Evolutionary conservation across 2,329 filamentous ascomycete species (phyloP), one percentile per base, ranked within the genome.

Genomic region (Xylariales sp.): DNA sequence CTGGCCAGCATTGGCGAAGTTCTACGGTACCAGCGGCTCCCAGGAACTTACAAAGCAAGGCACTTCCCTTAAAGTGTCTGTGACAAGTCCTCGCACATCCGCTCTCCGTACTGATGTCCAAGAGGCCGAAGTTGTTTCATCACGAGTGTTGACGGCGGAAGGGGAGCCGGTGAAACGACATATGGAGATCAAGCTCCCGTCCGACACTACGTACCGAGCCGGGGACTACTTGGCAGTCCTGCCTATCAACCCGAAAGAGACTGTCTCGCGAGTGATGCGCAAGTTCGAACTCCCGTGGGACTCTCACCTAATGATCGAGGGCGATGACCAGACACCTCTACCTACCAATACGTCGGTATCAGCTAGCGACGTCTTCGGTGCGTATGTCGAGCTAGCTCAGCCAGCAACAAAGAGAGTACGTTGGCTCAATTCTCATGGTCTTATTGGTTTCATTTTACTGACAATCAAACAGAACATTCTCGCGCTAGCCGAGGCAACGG

Each of bases 211-310:
- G 1, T 83, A 82, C 53, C 67, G 69, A 24, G 70, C 73, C 11
- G 80, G 78, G n/a, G 80, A 83, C 51, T 82, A 83, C 50, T 66
- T 83, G 5, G 74, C 75, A 1, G 64, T 80, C 4, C 62, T 80
- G 1, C 80, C 80, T 2, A 60, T 80, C 14, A 83, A 83, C 50
- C 74, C 73, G 2, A 62, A 66, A 25, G 61, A 68, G 28, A 71
- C 68, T 5, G 71, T 83, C 5, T 68, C 69, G 16, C 66, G 76
- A 16, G 75, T 72, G 0, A 72, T 82, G 54, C 66, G 65, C 22
- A 65, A 69, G 33, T 82, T 82, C 45, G 65, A 69, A 2, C 60
- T 84, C 3, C 70, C 77, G 0, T 80, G 72, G 72, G 80, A 83
- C 51, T 73, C 73, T 4, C 65, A 70, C 42, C 57, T 81, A 10